Conservation (phyloP, 2,329 filamentous ascomycete species). For the Lachnellula hyalina region DNA sequence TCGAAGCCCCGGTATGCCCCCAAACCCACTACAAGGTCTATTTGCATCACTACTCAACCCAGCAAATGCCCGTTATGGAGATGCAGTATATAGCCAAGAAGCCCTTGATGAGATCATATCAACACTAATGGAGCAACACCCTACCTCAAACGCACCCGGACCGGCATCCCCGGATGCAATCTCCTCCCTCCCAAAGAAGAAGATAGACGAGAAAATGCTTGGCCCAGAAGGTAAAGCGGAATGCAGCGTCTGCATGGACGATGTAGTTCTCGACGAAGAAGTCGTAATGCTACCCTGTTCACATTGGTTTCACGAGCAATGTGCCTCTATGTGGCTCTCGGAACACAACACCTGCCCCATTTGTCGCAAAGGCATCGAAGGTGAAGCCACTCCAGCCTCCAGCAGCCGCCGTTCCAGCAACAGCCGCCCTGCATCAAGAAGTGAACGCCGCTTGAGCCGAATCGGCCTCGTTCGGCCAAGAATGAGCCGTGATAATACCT, state of each 20-base stretch:
- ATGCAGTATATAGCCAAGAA: constrained; percentile 87
- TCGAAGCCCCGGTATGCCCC: constrained; percentile 31
- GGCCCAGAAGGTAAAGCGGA: constrained; percentile 62
- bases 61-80: constrained; percentile 55
- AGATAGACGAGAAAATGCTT: constrained; percentile 65
- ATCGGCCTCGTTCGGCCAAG: constrained; percentile 12
- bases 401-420: constrained; percentile 15
- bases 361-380: constrained; percentile 49
- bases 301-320: constrained; percentile 89
- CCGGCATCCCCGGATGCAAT: constrained; percentile 76
- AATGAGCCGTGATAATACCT: constrained; percentile 12
- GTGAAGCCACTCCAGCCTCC: constrained; percentile 10
- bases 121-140: constrained; percentile 79
- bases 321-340: constrained; percentile 75
- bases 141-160: constrained; percentile 70
- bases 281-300: constrained; percentile 78
- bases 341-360: constrained; percentile 93
- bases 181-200: constrained; percentile 63
- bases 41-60: constrained; percentile 48
- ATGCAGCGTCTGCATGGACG: constrained; percentile 93
- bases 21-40: constrained; percentile 45
- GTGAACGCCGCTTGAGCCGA: constrained; percentile 15
- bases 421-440: constrained; percentile 7
- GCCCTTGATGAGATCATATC: constrained; percentile 85
- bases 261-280: constrained; percentile 66